Conservation (phyloP, 1,284 basidiomycete genomes). For the Ganoderma sp. region DNA sequence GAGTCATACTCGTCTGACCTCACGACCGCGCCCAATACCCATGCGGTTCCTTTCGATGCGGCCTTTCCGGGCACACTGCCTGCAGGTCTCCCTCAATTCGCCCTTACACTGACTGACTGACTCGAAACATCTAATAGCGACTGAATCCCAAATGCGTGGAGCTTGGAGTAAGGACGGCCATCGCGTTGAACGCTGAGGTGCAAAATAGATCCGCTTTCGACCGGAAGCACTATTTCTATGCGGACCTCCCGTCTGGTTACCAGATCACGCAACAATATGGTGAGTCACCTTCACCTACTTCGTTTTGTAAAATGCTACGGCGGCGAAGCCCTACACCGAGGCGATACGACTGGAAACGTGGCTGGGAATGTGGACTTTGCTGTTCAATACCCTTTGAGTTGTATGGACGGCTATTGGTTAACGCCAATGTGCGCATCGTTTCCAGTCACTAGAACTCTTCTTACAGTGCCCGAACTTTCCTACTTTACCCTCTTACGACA, state of each 20-base stretch:
- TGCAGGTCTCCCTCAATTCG: slow-evolving; percentile 50
- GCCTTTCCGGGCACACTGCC: slow-evolving; percentile 94
- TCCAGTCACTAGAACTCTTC: neutral
- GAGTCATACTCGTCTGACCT: slow-evolving; percentile 54
- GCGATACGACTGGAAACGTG: neutral
- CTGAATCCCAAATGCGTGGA: slow-evolving; percentile 84
- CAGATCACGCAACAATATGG: slow-evolving; percentile 97
- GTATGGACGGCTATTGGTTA: neutral
- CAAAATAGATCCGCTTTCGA: slow-evolving; percentile 87
- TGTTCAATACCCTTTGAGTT: neutral
- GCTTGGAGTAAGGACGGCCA: slow-evolving; percentile 80
- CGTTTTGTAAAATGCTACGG: neutral
- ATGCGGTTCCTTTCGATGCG: slow-evolving; percentile 86
- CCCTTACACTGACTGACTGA: slow-evolving; percentile 6
- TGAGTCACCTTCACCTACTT: slow-evolving; percentile 42
- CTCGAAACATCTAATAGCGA: slow-evolving; percentile 49
- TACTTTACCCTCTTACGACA: neutral
- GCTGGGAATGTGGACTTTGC: no score
- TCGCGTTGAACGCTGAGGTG: slow-evolving; percentile 80
- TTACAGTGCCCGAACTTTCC: neutral
- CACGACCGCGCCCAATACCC: slow-evolving; percentile 68
- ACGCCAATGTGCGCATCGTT: neutral
- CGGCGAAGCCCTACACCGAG: neutral
- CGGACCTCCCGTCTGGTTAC: slow-evolving; percentile 92
- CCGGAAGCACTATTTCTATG: slow-evolving; percentile 98